These are phyloP conservation scores for Cerioporus squamosus DNA, from an alignment of 1,284 basidiomycete species.

Conservation along the genomic window DNA sequence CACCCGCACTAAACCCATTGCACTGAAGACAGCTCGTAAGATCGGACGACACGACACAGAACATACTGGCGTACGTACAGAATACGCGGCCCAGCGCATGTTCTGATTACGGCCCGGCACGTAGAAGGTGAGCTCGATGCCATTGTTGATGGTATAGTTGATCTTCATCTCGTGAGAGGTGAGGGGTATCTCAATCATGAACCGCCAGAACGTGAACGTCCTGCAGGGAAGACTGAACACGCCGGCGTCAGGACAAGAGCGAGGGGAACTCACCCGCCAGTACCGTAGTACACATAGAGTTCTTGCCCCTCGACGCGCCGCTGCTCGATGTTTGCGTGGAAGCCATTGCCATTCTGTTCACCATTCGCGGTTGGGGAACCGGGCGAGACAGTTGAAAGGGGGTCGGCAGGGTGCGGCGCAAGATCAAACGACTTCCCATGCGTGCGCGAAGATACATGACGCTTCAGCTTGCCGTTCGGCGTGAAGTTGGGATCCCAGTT, in stretches of 20 bases:
- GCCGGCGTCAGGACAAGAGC: not conserved
- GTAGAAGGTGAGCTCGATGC: constrained; percentile 81
- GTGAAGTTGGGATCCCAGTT: constrained; percentile 69
- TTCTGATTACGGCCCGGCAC: constrained; percentile 86
- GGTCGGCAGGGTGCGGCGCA: constrained; percentile 75
- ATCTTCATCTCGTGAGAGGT: constrained; percentile 77
- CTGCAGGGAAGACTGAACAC: constrained; percentile 38
- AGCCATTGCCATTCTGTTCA: constrained; percentile 10
- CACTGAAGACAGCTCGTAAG: constrained; percentile 49
- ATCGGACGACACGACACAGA: not conserved
- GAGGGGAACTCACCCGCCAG: constrained; percentile 53
- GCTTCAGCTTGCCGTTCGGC: constrained; percentile 21
- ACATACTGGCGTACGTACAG: constrained; percentile 48
- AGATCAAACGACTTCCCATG: constrained; percentile 55
- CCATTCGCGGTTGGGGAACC: not conserved
- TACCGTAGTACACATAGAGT: constrained; percentile 80
- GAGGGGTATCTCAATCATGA: constrained; percentile 86
- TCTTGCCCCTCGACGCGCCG: constrained; percentile 67
- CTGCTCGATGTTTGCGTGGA: constrained; percentile 37
- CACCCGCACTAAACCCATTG: constrained; percentile 82
- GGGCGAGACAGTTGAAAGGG: constrained; percentile 35
- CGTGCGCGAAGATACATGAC: constrained; percentile 16
- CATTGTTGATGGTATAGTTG: constrained; percentile 79
- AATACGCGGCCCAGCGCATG: constrained; percentile 90
- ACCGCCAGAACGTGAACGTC: constrained; percentile 94